These are phyloP conservation scores for Echinochloa phyllopogon DNA, from an alignment of 176 grass and related monocot species.

Conservation along the genomic window DNA sequence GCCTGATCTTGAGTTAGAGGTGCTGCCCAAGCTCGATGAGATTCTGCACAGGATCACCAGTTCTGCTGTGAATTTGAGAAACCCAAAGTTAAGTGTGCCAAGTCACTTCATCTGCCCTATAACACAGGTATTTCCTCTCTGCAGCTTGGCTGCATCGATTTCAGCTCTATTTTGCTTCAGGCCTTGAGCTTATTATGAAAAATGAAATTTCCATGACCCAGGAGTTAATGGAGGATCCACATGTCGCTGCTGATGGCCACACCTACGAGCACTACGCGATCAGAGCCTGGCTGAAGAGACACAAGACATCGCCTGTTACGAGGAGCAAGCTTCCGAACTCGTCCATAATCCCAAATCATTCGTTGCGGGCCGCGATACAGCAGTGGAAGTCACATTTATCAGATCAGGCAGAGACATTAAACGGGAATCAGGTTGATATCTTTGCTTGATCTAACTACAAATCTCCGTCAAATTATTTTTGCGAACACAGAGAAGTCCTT, in stretches of 20 bases:
- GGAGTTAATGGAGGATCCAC: slow-evolving; percentile 87
- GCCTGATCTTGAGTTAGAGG: slow-evolving; percentile 68
- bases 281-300: slow-evolving; percentile 74
- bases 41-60: slow-evolving; percentile 50
- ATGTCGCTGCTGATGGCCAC: slow-evolving; percentile 82
- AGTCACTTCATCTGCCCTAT: slow-evolving; percentile 84
- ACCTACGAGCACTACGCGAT: slow-evolving; percentile 82
- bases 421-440: neutral
- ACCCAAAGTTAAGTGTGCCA: slow-evolving; percentile 41
- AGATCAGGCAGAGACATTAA: slow-evolving; percentile 29
- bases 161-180: neutral
- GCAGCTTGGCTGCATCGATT: neutral
- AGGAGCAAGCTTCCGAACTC: slow-evolving; percentile 46
- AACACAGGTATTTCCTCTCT: slow-evolving; percentile 56
- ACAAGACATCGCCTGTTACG: slow-evolving; percentile 69
- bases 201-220: slow-evolving; percentile 28
- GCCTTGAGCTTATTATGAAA: neutral
- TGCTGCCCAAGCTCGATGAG: slow-evolving; percentile 70
- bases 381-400: slow-evolving; percentile 66
- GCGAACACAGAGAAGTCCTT: neutral
- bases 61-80: slow-evolving; percentile 40
- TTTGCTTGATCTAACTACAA: neutral
- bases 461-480: neutral
- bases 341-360: slow-evolving; percentile 74
- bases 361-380: slow-evolving; percentile 67